Evolutionary conservation across 2,329 filamentous ascomycete species (phyloP), one percentile per base, ranked within the genome.

Genomic region (Aspergillus sp.): DNA sequence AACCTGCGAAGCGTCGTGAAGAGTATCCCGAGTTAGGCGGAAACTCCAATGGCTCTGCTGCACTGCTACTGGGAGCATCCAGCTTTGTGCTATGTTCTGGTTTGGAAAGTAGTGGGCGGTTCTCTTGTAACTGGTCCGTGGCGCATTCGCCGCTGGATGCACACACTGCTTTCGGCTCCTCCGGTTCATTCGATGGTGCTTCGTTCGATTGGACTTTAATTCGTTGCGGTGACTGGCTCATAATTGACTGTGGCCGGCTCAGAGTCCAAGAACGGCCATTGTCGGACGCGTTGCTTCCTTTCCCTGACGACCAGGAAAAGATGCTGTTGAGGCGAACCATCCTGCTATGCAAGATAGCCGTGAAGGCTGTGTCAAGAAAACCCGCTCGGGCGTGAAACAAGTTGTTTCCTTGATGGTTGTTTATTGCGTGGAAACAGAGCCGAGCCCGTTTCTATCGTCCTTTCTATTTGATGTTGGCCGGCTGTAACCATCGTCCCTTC

Each of bases 271-370:
- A 38, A 48, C 47, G 48, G 24, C 36, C 17, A 22, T 48, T 39
- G n/a, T 57, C 45, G n/a, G 55, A 52, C 32, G 12, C 39, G 18
- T 38, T 47, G 34, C 47, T 48, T 48, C 20, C 50, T 32, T 55
- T 55, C 26, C 45, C 44, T 7, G 58, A 51, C 12, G 59, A 55
- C 47, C 41, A 47, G 44, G 54, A 54, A 13, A 55, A 56, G 30
- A 64, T 43, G 26, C 36, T 53, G 44, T 53, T 52, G 30, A 64
- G 53, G 34, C 62, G 41, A 8, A 59, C 55, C 62, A 64, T 64
- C 15, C 43, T 41, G 42, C 42, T 49, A 17, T 42, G 15, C 26
- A 34, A 41, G 7, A 9, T 30, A 30, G 26, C 26, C 26, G 20
- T 48, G 30, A 30, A 39, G 22, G n/a, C n/a, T 8, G 38, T 26